These are phyloP conservation scores for Urochloa ruziziensis DNA, from an alignment of 176 grass and related monocot genomes.

Conservation along the genomic window DNA sequence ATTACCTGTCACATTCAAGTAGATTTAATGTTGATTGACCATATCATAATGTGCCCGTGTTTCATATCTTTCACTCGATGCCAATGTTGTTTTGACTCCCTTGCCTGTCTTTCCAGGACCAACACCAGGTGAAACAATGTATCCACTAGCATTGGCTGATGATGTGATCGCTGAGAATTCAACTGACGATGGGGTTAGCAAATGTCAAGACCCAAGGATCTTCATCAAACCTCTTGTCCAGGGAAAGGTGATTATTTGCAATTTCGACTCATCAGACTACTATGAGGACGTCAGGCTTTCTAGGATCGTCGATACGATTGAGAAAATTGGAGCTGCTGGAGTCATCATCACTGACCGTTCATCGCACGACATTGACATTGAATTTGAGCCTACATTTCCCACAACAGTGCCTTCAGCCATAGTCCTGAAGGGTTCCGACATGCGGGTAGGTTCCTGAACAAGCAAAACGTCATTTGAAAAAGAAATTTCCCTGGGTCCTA, in stretches of 20 bases:
- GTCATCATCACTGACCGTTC: slow-evolving; percentile 52
- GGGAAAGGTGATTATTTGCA: slow-evolving; percentile 76
- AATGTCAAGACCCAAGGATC: slow-evolving; percentile 33
- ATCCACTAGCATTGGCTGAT: slow-evolving; percentile 52
- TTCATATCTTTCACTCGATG: neutral
- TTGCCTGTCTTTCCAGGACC: slow-evolving; percentile 41
- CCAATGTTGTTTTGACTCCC: slow-evolving; percentile 14
- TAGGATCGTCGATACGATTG: slow-evolving; percentile 36
- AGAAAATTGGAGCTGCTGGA: slow-evolving; percentile 62
- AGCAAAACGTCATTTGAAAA: neutral
- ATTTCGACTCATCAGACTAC: slow-evolving; percentile 29
- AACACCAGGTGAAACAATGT: slow-evolving; percentile 59
- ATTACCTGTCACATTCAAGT: neutral
- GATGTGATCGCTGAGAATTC: slow-evolving; percentile 49
- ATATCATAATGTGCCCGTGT: neutral
- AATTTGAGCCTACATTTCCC: slow-evolving; percentile 38
- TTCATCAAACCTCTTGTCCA: slow-evolving; percentile 57
- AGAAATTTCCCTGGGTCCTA: neutral
- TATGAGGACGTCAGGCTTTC: slow-evolving; percentile 24
- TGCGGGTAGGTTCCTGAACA: slow-evolving; percentile 38
- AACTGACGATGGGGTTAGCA: slow-evolving; percentile 14
- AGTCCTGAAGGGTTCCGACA: slow-evolving; percentile 30
- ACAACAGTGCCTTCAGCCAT: slow-evolving; percentile 55
- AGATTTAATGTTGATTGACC: neutral
- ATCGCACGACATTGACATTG: slow-evolving; percentile 32